Evolutionary conservation across 2,329 filamentous ascomycete genomes (phyloP).

Genomic region (Aspergillus unguis): DNA sequence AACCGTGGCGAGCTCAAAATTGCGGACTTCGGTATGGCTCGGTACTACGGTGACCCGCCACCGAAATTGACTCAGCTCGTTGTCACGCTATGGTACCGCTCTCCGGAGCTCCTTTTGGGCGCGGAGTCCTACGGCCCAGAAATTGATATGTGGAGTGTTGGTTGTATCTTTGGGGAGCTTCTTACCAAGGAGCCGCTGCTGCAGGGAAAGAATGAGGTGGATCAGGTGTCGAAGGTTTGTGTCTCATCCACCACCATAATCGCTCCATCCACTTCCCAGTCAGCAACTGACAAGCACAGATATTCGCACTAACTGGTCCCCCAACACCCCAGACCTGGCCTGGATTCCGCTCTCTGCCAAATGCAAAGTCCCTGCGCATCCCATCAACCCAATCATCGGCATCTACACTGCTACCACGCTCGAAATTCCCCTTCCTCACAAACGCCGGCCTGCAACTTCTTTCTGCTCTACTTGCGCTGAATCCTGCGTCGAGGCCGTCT

Average conservation of each 20-base stretch:
- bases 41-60: constrained; percentile 76
- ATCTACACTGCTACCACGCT: constrained; percentile 56
- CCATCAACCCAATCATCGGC: constrained; percentile 45
- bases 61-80: constrained; percentile 84
- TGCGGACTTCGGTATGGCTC: constrained; percentile 96
- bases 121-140: constrained; percentile 68
- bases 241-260: too few relatives aligned
- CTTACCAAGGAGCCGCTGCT: constrained; percentile 78
- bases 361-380: constrained; percentile 74
- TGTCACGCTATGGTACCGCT: constrained; percentile 94
- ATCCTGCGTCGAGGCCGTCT: constrained; percentile 68
- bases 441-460: constrained; percentile 69
- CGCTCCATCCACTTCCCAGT: not conserved
- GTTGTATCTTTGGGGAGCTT: constrained; percentile 93
- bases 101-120: constrained; percentile 85
- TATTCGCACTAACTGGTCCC: constrained; percentile 85
- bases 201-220: constrained; percentile 87
- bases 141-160: constrained; percentile 93
- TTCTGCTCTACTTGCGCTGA: constrained; percentile 65
- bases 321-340: constrained; percentile 84
- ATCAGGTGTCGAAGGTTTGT: constrained; percentile 68
- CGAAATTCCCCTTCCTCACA: constrained; percentile 79
- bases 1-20: constrained; percentile 94
- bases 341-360: constrained; percentile 78
- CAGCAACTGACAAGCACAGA: constrained; percentile 40